Evolutionary conservation across 306 rosid species (phyloP), one percentile per base, ranked within the genome.

Genomic region (Sophora flavescens): DNA sequence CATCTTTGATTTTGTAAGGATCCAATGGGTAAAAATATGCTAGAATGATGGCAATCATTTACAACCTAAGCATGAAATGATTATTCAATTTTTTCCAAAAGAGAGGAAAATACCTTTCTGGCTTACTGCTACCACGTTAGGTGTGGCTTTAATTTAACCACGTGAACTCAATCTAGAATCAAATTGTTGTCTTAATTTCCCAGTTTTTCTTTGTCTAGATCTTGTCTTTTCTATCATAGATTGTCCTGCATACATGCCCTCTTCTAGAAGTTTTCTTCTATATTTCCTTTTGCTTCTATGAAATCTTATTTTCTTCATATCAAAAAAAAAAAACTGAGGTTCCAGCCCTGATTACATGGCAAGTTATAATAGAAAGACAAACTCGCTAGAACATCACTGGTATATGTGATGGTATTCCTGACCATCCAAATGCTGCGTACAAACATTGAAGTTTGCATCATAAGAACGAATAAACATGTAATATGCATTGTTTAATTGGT

Each of bases 11-110:
- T 30, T 22, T 22, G 28, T 39, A 60, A 72, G 59, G 12, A 59
- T 71, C 36, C 48, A 45, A 57, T 45, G 41, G 12, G 47, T 58
- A 63, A 53, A 67, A 61, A 22, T n/a, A 74, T 58, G 64, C 61
- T 67, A 64, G n/a, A 72, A 68, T 78, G 66, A 61, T 22, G 17
- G 16, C 17, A 56, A 78, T 78, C 30, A 71, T 66, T 65, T 11
- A 41, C 65, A 78, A 47, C 12, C 67, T 67, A 59, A 63, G 58
- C 26, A 61, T 61, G 77, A 67, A 75, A 69, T 61, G 57, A 9
- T 63, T 28, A 15, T 50, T 16, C 48, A 62, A 15, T 42, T 0
- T 39, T 70, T 63, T 35, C 32, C 16, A 28, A 79, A 44, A 39
- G 61, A 22, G 36, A 70, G 15, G 74, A 32, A 42, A 70, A 63